These are phyloP conservation scores for Rhodotorula taiwanensis DNA, from an alignment of 768 basidiomycete genomes.

Conservation along the genomic window DNA sequence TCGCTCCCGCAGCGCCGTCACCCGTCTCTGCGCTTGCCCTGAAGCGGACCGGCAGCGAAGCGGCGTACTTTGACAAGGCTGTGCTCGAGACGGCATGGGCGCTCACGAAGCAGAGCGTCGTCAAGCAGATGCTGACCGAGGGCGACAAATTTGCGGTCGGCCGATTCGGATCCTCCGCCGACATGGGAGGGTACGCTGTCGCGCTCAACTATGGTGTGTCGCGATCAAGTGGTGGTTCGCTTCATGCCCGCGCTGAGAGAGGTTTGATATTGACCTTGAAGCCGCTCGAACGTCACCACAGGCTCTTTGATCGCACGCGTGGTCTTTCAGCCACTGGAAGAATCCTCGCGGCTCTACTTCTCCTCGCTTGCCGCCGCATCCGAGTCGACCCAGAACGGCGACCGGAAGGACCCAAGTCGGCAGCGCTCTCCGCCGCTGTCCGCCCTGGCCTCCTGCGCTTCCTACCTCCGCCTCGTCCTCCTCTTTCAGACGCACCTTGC, in stretches of 20 bases:
- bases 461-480: conserved; percentile 54
- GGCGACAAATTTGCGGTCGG: conserved; percentile 87
- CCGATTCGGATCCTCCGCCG: conserved; percentile 68
- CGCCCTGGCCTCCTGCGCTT: conserved; percentile 3
- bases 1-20: conserved; percentile 41
- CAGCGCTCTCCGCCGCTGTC: background rate
- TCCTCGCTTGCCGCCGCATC: conserved; percentile 51
- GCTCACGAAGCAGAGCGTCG: conserved; percentile 78
- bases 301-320: conserved; percentile 89
- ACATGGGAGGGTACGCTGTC: conserved; percentile 91
- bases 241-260: no score
- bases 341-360: conserved; percentile 81
- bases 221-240: no score
- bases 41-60: background rate
- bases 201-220: conserved; percentile 86
- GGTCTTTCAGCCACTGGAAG: conserved; percentile 90
- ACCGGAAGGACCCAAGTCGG: background rate
- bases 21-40: no score
- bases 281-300: no score
- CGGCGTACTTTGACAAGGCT: conserved; percentile 7
- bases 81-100: conserved; percentile 56
- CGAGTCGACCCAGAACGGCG: background rate
- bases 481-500: conserved; percentile 27
- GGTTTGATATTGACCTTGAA: no score
- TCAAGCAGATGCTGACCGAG: conserved; percentile 93